Percentiles rank a stretch among this genome's conserved stretches.
These are phyloP conservation scores for Histomonas meleagridis DNA, from an alignment of 208 protist species.

Conservation along the genomic window DNA sequence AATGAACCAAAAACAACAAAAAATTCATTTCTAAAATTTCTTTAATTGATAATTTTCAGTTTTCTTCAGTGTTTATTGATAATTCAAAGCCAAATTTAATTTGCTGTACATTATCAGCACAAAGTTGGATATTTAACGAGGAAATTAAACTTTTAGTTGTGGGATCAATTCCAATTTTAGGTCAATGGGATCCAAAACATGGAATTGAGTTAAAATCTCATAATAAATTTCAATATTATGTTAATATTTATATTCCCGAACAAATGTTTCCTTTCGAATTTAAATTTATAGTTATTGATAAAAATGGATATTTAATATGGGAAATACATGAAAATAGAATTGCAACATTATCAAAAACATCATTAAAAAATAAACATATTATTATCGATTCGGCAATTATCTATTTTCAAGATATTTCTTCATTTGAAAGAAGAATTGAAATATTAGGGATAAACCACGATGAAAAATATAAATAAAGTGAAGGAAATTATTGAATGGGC, in stretches of 20 bases:
- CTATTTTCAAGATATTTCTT: too few species aligned
- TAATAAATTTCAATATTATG: not conserved
- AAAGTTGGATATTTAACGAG: not conserved
- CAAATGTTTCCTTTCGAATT: not conserved
- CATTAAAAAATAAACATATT: too few species aligned
- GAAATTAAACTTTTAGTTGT: not conserved
- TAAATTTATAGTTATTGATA: not conserved
- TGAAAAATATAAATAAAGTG: too few species aligned
- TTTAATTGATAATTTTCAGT: too few species aligned
- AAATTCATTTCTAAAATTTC: too few species aligned
- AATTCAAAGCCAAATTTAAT: not conserved
- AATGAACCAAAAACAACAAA: not conserved
- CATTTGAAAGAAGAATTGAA: too few species aligned
- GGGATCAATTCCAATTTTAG: not conserved
- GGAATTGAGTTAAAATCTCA: not conserved
- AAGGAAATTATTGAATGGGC: too few species aligned
- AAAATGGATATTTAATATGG: not conserved
- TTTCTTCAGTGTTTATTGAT: not conserved
- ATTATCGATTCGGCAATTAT: too few species aligned
- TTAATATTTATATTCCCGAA: not conserved
- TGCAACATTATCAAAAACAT: not conserved
- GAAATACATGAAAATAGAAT: not conserved
- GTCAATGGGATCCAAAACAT: not conserved
- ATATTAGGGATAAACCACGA: too few species aligned
- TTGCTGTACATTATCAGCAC: not conserved